These are phyloP conservation scores for Cucurbita argyrosperma DNA, from an alignment of 306 rosid genomes.

Conservation along the genomic window DNA sequence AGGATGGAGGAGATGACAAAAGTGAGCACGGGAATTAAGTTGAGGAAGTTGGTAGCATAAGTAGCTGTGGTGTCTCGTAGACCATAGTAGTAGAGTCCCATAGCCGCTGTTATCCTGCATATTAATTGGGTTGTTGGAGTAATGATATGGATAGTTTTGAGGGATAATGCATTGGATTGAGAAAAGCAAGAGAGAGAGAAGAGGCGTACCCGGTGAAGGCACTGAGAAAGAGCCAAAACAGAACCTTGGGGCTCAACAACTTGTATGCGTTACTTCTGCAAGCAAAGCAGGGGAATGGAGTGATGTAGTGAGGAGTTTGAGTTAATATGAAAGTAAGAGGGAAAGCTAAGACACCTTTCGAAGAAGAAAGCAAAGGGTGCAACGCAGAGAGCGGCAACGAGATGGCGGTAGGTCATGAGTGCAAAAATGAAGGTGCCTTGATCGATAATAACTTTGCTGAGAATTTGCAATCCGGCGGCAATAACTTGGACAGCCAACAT, in stretches of 20 bases:
- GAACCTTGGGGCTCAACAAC: conserved; percentile 20
- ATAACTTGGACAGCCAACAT: conserved; percentile 44
- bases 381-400: conserved; percentile 49
- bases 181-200: background rate
- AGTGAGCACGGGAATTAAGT: conserved; percentile 42
- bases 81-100: conserved; percentile 47
- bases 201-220: conserved; percentile 49
- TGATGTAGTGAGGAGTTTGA: too few species aligned
- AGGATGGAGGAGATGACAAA: conserved; percentile 27
- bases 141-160: background rate
- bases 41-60: conserved; percentile 46
- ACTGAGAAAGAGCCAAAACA: conserved; percentile 49
- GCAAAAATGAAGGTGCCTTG: conserved; percentile 46
- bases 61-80: conserved; percentile 57
- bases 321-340: too few species aligned
- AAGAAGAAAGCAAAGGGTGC: conserved; percentile 49
- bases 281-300: background rate
- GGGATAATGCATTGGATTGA: background rate
- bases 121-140: too few species aligned
- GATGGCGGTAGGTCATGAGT: conserved; percentile 40
- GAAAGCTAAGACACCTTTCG: conserved; percentile 27
- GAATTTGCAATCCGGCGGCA: conserved; percentile 36
- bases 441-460: conserved; percentile 29
- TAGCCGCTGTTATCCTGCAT: conserved; percentile 36
- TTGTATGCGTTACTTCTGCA: conserved; percentile 30